Conservation (phyloP, 768 basidiomycete genomes). For the Hygrocybe coccinea region DNA sequence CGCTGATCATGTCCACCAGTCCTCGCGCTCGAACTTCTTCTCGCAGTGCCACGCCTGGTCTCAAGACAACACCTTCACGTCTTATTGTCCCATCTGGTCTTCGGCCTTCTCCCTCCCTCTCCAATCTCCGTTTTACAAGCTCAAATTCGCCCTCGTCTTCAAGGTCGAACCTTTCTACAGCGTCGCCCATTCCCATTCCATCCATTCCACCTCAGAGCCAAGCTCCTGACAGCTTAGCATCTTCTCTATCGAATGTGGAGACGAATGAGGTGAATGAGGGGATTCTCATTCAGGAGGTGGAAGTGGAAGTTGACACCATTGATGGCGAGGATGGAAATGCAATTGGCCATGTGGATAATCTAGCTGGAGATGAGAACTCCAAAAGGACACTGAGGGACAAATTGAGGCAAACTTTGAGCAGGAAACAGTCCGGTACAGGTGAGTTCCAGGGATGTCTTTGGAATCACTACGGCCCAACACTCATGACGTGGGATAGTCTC, state of each 20-base stretch:
- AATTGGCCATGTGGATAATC: constrained; percentile 39
- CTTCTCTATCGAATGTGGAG: constrained; percentile 65
- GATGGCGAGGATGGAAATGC: constrained; percentile 52
- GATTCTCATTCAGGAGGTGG: constrained; percentile 66
- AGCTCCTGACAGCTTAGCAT: constrained; percentile 59
- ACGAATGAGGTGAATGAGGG: constrained; percentile 64
- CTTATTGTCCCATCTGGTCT: constrained; percentile 48
- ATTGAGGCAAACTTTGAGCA: constrained; percentile 59
- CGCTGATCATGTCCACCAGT: constrained; percentile 24
- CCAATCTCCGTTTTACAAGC: constrained; percentile 53
- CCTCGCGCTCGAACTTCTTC: constrained; percentile 31
- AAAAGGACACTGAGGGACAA: constrained; percentile 68
- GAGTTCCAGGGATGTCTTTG: constrained; percentile 9
- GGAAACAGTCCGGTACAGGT: constrained; percentile 49
- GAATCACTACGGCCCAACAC: constrained; percentile 1
- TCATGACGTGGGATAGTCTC: constrained; percentile 25
- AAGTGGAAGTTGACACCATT: constrained; percentile 53
- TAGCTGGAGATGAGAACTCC: constrained; percentile 48
- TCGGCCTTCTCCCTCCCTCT: constrained; percentile 51
- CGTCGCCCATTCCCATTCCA: constrained; percentile 26
- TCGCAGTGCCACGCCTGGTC: constrained; percentile 25
- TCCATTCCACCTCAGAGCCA: constrained; percentile 27
- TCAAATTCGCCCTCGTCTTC: constrained; percentile 37
- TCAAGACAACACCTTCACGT: constrained; percentile 42
- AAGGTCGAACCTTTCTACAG: constrained; percentile 14